Percentiles rank a stretch among this genome's conserved stretches.
These are phyloP conservation scores for Boletus vermiculosoides DNA, from an alignment of 768 basidiomycete genomes.

Conservation along the genomic window DNA sequence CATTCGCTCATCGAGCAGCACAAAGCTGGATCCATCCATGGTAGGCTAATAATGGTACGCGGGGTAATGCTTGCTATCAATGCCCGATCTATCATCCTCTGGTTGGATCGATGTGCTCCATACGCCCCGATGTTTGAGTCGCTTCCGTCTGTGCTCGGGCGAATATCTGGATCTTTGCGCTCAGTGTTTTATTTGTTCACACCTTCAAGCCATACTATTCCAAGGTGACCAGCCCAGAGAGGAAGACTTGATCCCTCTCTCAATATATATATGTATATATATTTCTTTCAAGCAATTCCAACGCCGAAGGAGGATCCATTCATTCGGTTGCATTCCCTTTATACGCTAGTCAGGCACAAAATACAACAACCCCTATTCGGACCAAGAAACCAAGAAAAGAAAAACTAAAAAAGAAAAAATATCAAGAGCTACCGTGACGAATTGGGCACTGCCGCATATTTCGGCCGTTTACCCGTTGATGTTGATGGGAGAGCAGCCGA, in stretches of 20 bases:
- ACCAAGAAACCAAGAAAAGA: neutral
- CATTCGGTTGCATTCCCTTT: neutral
- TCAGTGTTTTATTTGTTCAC: neutral
- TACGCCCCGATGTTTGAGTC: neutral
- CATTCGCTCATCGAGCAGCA: too few relatives aligned
- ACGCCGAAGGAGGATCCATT: neutral
- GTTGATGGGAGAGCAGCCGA: slow-evolving; percentile 10
- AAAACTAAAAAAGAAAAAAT: too few relatives aligned
- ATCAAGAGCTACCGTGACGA: neutral
- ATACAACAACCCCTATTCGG: neutral
- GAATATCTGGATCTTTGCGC: neutral
- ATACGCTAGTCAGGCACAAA: neutral
- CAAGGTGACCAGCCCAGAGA: neutral
- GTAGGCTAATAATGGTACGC: neutral
- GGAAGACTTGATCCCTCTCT: neutral
- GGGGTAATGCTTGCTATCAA: neutral
- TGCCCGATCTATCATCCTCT: too few relatives aligned
- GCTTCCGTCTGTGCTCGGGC: too few relatives aligned
- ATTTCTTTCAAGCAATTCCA: neutral
- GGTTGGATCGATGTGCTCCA: too few relatives aligned
- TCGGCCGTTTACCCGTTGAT: neutral
- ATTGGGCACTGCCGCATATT: neutral
- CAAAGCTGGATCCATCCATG: too few relatives aligned
- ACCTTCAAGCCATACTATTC: too few relatives aligned
- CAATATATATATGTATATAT: neutral